Base-by-base conservation (phyloP, 352 stramenopile genomes). In the Phytophthora cactorum region DNA sequence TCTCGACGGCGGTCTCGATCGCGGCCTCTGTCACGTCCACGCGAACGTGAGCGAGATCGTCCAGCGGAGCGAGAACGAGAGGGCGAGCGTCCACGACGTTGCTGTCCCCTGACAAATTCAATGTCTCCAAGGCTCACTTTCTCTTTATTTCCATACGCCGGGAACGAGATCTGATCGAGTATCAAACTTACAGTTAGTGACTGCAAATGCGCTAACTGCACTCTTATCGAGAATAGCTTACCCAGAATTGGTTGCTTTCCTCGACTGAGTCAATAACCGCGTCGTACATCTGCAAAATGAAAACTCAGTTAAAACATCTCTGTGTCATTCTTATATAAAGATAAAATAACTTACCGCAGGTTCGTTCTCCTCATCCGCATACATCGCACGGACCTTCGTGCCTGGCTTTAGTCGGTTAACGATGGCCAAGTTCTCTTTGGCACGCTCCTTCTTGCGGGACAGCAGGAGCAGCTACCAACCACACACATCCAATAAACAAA, bases 141-240 rank as follows among this genome's bases (percentile, higher is more conserved):
- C 66, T 99, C 96, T 15, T 83, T 90, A 74, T 99, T 99, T 31
- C 96, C 97, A 81, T 99, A 99, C 70, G 98, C 94, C 4, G 95
- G 89, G 74, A 99, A 99, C 9, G 94, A 97, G 3, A 98, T 92
- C 70, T 93, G 12, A 39, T 29, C 7, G 47, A 25, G 66, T 29
- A 54, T 17, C n/a, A 62, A 32, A 17, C 7, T 14, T 4, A 4
- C 5, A 28, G 36, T 63, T 53, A 54, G 52, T 9, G 12, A 52
- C 12, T 27, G 17, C 15, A 52, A 2, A 32, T 15, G 5, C 50
- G 11, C 1, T 63, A 45, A 34, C 15, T 6, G 29, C n/a, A 31
- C 17, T 22, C 2, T 4, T 3, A 5, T 32, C 14, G 25, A 7
- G 27, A 32, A 39, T 14, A 27, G 1, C 61, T 47, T 72, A 90